A percentile compares a stretch with the other conserved stretches of the same genome.
These are phyloP conservation scores for Oryza longistaminata DNA, from an alignment of 176 grass and related monocot species.

Conservation along the genomic window DNA sequence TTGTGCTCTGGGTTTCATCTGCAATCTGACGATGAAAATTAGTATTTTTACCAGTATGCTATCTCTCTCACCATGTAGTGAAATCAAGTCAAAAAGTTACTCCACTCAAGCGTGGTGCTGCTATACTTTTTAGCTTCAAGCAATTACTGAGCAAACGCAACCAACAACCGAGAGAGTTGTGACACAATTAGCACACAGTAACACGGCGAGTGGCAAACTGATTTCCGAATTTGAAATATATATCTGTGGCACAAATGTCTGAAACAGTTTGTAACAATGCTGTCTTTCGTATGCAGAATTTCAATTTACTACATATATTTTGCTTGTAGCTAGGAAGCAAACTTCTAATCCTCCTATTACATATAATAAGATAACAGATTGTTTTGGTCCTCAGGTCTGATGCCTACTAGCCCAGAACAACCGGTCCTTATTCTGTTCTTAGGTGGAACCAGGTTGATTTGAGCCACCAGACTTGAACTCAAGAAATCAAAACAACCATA, in stretches of 20 bases:
- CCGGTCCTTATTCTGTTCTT: not conserved
- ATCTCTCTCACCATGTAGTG: not conserved
- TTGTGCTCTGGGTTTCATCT: not conserved
- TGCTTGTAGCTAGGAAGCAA: slow-evolving; percentile 15
- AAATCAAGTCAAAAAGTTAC: not conserved
- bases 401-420: not conserved
- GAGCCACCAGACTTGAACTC: slow-evolving; percentile 24
- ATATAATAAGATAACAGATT: slow-evolving; percentile 16
- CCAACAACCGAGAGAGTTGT: not conserved
- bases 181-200: not conserved
- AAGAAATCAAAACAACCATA: slow-evolving; percentile 14
- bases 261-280: slow-evolving; percentile 31
- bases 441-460: not conserved
- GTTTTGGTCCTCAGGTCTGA: not conserved
- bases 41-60: not conserved
- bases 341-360: slow-evolving; percentile 11
- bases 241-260: slow-evolving; percentile 31
- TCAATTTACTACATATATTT: slow-evolving; percentile 35
- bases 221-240: slow-evolving; percentile 36
- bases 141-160: not conserved
- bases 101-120: not conserved
- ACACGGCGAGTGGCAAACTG: not conserved
- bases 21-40: not conserved
- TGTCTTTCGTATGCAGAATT: slow-evolving; percentile 47
- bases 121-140: not conserved